phyloP scores from a whole-genome alignment of 441 rosid genomes.

The Erodium chrysanthum region DNA sequence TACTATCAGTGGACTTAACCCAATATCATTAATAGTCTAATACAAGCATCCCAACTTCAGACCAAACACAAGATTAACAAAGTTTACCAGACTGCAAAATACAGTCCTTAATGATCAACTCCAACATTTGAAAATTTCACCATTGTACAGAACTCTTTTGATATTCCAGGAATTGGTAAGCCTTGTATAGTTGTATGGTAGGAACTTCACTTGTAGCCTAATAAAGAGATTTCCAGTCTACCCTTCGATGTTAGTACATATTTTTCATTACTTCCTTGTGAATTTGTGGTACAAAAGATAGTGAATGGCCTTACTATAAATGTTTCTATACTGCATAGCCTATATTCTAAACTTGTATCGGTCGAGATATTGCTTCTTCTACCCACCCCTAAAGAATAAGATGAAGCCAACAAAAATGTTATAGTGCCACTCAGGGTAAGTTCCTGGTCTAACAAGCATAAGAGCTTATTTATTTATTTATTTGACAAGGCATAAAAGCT shows the following conservation, averaged over 20 bases:
- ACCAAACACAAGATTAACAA: background rate
- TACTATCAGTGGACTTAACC: conserved; percentile 1
- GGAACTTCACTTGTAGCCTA: background rate
- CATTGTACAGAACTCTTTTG: background rate
- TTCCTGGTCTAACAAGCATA: background rate
- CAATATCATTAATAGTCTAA: background rate
- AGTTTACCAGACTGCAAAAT: background rate
- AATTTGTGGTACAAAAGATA: background rate
- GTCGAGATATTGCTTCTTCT: background rate
- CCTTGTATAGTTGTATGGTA: background rate
- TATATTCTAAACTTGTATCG: background rate
- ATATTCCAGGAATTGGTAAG: background rate
- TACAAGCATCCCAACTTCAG: background rate
- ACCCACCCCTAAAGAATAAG: background rate
- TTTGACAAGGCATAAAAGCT: background rate
- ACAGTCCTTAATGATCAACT: background rate
- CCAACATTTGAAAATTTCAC: background rate
- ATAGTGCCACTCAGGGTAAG: background rate
- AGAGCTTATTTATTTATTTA: background rate
- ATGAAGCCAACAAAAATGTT: background rate
- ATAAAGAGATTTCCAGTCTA: background rate
- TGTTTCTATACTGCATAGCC: background rate
- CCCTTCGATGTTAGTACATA: background rate
- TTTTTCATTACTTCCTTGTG: background rate
- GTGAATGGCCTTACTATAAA: background rate